A percentile compares a stretch with the other conserved stretches of the same genome.
These are phyloP conservation scores for Colletotrichum falcatum DNA, from an alignment of 2,329 filamentous ascomycete genomes.

Conservation along the genomic window DNA sequence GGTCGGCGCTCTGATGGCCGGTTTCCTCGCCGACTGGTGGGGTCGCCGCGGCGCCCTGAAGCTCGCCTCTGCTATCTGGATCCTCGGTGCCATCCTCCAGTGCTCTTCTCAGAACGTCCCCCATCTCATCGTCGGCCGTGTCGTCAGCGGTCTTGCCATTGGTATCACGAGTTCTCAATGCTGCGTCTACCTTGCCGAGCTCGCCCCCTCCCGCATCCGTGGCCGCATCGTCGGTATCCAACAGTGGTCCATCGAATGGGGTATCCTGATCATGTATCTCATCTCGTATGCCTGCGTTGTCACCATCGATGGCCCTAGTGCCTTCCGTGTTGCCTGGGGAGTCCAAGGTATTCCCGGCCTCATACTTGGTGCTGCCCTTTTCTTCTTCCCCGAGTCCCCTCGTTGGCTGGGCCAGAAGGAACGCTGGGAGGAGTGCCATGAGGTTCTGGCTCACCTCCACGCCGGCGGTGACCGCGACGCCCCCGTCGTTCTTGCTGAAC, in stretches of 20 bases:
- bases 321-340: slow-evolving; percentile 65
- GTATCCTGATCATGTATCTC: slow-evolving; percentile 77
- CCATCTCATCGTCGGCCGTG: slow-evolving; percentile 65
- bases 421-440: slow-evolving; percentile 41
- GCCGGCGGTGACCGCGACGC: slow-evolving; percentile 65
- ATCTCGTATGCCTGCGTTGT: slow-evolving; percentile 74
- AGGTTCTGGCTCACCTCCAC: slow-evolving; percentile 58
- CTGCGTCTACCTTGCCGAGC: slow-evolving; percentile 76
- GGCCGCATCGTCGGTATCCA: slow-evolving; percentile 78
- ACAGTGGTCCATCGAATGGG: slow-evolving; percentile 79
- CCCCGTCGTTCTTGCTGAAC: slow-evolving; percentile 68
- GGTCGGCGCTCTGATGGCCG: slow-evolving; percentile 61
- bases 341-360: slow-evolving; percentile 43
- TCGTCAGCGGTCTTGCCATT: slow-evolving; percentile 74
- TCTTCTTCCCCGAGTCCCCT: slow-evolving; percentile 40
- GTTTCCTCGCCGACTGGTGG: slow-evolving; percentile 61
- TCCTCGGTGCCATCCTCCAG: slow-evolving; percentile 70
- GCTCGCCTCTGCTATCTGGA: slow-evolving; percentile 61
- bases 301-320: slow-evolving; percentile 66
- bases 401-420: slow-evolving; percentile 41
- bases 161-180: slow-evolving; percentile 76
- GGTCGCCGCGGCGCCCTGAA: slow-evolving; percentile 60
- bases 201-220: slow-evolving; percentile 67
- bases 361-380: slow-evolving; percentile 43
- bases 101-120: slow-evolving; percentile 68